Base-by-base conservation (phyloP, 306 rosid species). In the Dryas alaskensis region DNA sequence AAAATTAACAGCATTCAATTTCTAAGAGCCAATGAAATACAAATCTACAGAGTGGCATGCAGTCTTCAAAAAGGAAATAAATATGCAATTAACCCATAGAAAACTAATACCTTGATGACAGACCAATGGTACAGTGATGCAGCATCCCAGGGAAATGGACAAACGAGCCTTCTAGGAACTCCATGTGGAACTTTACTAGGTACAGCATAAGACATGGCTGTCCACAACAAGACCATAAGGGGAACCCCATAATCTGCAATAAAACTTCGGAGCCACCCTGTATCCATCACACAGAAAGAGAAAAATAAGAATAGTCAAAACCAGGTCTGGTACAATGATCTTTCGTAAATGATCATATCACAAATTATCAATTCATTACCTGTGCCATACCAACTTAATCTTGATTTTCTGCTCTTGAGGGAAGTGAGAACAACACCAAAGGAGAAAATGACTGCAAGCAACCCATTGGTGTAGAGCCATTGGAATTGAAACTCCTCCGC, bases 161-260 rank as follows among this genome's bases (percentile, higher is more conserved):
- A 67, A 54, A 67, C 48, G 70, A 93, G 91, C 60, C 97, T 88
- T 78, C 97, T 86, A 1, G 98, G 98, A 74, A 93, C 91, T 67
- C 88, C 96, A 16, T 88, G 67, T 53, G 97, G 92, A 51, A 91
- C 81, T 74, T 82, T 67, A 40, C 67, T 81, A 2, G 97, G 83
- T 42, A 87, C 78, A 54, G 64, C 60, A 44, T 84, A 93, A 22
- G 98, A 93, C 70, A 93, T 43, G 17, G 74, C 89, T 50, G 97
- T 85, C 98, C 97, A 93, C 31, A 83, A 48, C 54, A 93, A 63
- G 27, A 93, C 91, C 97, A 89, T 88, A 10, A 86, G 79, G 12
- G 96, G 96, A 65, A 93, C 94, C 39, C 98, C 98, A 44, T 93
- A 93, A 65, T 91, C 91, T 27, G 97, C 92, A 39, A 81, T 60